Percentiles rank a stretch among this genome's conserved stretches.
Evolutionary conservation across 805 yeast genomes (phyloP).

Genomic region (Komagataella mondaviorum): DNA sequence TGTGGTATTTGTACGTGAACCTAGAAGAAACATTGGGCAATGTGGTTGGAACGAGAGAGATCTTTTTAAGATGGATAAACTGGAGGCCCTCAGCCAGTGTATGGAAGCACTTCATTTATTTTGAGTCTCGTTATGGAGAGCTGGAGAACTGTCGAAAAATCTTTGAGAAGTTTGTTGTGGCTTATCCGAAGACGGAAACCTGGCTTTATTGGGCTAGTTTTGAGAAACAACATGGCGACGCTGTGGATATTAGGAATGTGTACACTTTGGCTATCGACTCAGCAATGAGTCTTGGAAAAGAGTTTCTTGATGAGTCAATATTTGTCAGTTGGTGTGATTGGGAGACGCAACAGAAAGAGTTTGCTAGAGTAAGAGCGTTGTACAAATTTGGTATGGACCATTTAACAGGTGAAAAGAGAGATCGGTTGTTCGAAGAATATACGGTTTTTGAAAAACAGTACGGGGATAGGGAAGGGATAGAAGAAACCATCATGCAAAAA

Average conservation of each 20-base stretch:
- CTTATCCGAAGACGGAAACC: conserved; percentile 36
- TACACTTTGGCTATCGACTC: conserved; percentile 57
- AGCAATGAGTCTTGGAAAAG: conserved; percentile 14
- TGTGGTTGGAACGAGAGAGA: conserved; percentile 40
- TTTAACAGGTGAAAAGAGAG: conserved; percentile 23
- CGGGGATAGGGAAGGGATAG: conserved; percentile 44
- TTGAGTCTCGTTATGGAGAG: conserved; percentile 51
- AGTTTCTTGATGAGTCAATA: conserved; percentile 23
- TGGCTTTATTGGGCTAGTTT: conserved; percentile 73
- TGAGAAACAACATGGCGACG: conserved; percentile 40
- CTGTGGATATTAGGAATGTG: conserved; percentile 40
- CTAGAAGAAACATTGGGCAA: conserved; percentile 72
- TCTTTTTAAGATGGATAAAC: conserved; percentile 69
- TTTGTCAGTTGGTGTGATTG: conserved; percentile 50
- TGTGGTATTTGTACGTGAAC: conserved; percentile 77
- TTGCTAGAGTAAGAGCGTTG: conserved; percentile 49
- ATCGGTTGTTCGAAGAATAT: conserved; percentile 24
- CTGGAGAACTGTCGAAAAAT: conserved; percentile 42
- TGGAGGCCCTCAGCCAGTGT: conserved; percentile 60
- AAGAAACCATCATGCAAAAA: conserved; percentile 34
- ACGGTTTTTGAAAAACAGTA: conserved; percentile 52
- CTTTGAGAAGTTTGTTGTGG: conserved; percentile 40
- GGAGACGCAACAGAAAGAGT: conserved; percentile 50
- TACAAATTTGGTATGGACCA: conserved; percentile 35
- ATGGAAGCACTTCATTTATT: conserved; percentile 63